Percentiles rank a stretch among this genome's conserved stretches.
Evolutionary conservation across 441 rosid species (phyloP).

Genomic region (Gossypium davidsonii): DNA sequence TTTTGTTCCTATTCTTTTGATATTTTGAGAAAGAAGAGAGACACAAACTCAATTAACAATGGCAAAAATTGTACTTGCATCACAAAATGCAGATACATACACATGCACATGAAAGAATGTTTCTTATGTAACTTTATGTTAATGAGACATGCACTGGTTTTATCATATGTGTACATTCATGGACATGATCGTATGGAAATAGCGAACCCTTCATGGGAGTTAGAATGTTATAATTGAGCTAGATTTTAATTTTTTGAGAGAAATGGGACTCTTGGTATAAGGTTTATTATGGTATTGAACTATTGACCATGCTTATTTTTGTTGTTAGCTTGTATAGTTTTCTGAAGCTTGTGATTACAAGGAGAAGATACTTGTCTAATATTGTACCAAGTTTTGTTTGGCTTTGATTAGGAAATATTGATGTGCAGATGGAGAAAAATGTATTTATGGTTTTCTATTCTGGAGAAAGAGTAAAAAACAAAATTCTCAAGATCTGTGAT

Average conservation of each 20-base stretch:
- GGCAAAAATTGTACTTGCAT: neutral
- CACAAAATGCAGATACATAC: neutral
- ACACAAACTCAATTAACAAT: neutral
- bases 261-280: neutral
- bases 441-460: slow-evolving; percentile 74
- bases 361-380: slow-evolving; percentile 1
- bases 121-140: neutral
- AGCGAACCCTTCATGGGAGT: neutral
- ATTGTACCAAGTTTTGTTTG: slow-evolving; percentile 12
- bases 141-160: neutral
- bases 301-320: slow-evolving; percentile 2
- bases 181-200: neutral
- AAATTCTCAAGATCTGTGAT: slow-evolving; percentile 83
- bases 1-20: slow-evolving; percentile 8
- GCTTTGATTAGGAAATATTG: slow-evolving; percentile 18
- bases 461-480: slow-evolving; percentile 79
- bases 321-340: neutral
- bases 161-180: neutral
- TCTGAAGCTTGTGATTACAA: neutral
- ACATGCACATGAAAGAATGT: slow-evolving; percentile 2
- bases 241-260: neutral
- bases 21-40: neutral
- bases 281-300: neutral
- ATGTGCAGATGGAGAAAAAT: slow-evolving; percentile 80
- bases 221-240: slow-evolving; percentile 4